phyloP scores from a whole-genome alignment of 495 filamentous ascomycete genomes.

The Penicillium ucsense region DNA sequence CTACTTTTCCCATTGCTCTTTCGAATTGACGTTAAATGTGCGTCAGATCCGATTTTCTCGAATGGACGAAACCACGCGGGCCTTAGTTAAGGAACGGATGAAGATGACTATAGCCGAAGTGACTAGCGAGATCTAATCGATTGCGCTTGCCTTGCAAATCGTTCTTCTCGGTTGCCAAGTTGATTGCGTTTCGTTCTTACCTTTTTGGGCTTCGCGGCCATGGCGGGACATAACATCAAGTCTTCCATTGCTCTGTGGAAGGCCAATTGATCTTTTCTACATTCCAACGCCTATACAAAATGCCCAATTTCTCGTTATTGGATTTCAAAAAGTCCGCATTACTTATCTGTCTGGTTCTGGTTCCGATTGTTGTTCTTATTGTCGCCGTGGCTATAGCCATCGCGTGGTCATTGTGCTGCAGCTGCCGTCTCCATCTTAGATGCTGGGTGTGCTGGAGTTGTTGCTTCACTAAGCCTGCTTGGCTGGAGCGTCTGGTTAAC shows the following conservation, averaged over 20 bases:
- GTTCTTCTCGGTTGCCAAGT: constrained; percentile 13
- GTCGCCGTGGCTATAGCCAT: constrained; percentile 37
- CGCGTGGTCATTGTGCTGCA: constrained; percentile 33
- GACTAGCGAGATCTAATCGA: constrained; percentile 13
- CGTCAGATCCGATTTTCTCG: constrained; percentile 59
- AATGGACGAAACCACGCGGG: constrained; percentile 51
- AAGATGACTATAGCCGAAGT: constrained; percentile 43
- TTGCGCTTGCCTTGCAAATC: constrained; percentile 9
- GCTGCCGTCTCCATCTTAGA: neutral
- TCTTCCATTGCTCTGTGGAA: neutral
- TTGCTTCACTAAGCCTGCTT: constrained; percentile 6
- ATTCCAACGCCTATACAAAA: constrained; percentile 11
- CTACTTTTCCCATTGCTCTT: neutral
- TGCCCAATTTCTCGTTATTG: constrained; percentile 21
- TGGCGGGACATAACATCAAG: neutral
- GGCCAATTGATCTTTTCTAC: neutral
- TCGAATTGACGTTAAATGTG: neutral
- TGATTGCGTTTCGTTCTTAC: constrained; percentile 1
- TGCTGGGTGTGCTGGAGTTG: constrained; percentile 18
- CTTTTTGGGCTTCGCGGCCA: neutral
- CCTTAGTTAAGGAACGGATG: constrained; percentile 45
- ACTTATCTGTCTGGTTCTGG: constrained; percentile 43
- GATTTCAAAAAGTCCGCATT: constrained; percentile 29
- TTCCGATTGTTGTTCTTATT: constrained; percentile 42
- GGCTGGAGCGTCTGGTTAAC: constrained; percentile 3